Base-by-base conservation (phyloP, 306 rosid species). In the Oemleria cerasiformis region DNA sequence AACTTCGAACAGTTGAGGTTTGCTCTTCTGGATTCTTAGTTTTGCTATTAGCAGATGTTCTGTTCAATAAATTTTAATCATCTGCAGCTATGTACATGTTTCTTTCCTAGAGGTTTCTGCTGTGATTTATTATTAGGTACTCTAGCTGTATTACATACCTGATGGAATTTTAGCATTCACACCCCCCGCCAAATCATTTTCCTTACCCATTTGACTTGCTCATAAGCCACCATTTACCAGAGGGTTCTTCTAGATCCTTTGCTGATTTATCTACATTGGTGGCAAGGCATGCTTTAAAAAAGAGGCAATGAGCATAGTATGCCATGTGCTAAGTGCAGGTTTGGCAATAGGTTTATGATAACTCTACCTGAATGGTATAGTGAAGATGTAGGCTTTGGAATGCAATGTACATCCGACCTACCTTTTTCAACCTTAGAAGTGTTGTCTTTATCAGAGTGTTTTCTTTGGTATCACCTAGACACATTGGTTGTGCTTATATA, bases 1-100 rank as follows among this genome's bases (percentile, higher is more conserved):
- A 89, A 71, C 89, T 92, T 75, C 83, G 94, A 61, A 89, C 90
- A 21, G 97, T 92, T 73, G 97, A 92, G 97, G 97, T 92, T 77
- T 67, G 89, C 62, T 79, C n/a, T 2, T 58, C 19, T 63, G 66
- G 62, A 68, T 63, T 73, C 20, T 74, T 25, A 67, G 40, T 55
- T 19, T 54, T 51, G 43, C 4, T 15, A 12, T 30, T 42, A 60
- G 13, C 11, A 36, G 68, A 67, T 39, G 44, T 45, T 9, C n/a
- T 61, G 57, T 17, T 13, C 3, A 14, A 43, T 49, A 56, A 42
- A 41, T 8, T 45, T 38, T 72, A 38, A 39, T 61, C 7, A 12
- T 50, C 54, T 10, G 62, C 9, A 69, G 59, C 67, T 23, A 16
- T 59, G 51, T 48, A 67, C 51, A 49, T 57, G 74, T 48, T 15